These are phyloP conservation scores for Aureobasidium sp. DNA, from an alignment of 2,329 filamentous ascomycete species.

Conservation along the genomic window DNA sequence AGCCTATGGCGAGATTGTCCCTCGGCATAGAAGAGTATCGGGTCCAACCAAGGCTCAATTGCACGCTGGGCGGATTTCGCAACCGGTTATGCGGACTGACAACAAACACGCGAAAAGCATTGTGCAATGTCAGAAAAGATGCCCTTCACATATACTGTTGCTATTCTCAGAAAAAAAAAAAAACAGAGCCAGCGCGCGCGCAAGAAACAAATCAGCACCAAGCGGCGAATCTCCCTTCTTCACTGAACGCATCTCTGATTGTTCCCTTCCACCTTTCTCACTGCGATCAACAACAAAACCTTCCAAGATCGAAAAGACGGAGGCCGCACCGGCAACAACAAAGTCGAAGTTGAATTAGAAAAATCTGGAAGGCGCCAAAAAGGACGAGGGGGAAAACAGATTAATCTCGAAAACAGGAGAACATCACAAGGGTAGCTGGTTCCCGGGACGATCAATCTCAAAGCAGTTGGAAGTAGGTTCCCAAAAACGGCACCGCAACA, in stretches of 20 bases:
- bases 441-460: not conserved
- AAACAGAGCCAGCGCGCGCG: not conserved
- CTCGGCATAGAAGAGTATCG: not conserved
- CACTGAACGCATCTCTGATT: not conserved
- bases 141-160: slow-evolving; percentile 1
- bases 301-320: not conserved
- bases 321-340: not conserved
- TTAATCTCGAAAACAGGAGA: not conserved
- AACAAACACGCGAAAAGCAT: not conserved
- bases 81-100: no score
- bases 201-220: not conserved
- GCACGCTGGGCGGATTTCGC: no score
- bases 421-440: not conserved
- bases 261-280: not conserved
- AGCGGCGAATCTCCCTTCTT: not conserved
- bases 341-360: not conserved
- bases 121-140: not conserved
- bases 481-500: not conserved
- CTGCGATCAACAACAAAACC: not conserved
- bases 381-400: not conserved
- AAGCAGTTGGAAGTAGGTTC: not conserved
- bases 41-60: not conserved
- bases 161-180: not conserved
- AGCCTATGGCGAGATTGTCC: not conserved
- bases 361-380: not conserved